Percentiles rank a stretch among this genome's conserved stretches.
phyloP scores from a whole-genome alignment of 768 basidiomycete species.

The Leccinum uliginosum region DNA sequence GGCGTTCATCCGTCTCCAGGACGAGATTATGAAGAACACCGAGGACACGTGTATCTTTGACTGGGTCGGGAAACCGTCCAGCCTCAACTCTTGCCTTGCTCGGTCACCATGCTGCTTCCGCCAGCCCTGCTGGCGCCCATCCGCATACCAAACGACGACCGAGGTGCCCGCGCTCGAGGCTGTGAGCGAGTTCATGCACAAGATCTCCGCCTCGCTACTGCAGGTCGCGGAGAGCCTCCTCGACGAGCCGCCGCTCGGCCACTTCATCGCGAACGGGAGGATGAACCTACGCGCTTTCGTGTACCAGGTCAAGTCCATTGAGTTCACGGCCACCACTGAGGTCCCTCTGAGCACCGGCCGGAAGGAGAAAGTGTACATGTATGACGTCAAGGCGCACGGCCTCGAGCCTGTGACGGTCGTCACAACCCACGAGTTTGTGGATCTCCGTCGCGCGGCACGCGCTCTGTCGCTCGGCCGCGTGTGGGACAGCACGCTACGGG shows the following conservation, averaged over 20 bases:
- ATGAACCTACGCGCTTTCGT: conserved; percentile 27
- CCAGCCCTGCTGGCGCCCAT: conserved; percentile 11
- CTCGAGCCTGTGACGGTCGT: conserved; percentile 15
- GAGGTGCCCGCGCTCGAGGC: conserved; percentile 8
- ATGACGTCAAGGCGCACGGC: conserved; percentile 18
- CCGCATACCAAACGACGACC: background rate
- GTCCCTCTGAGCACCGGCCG: background rate
- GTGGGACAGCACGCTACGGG: conserved; percentile 21
- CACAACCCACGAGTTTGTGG: conserved; percentile 10
- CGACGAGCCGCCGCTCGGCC: conserved; percentile 23
- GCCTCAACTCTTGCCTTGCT: conserved; percentile 25
- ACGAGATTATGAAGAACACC: conserved; percentile 25
- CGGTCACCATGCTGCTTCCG: conserved; percentile 21
- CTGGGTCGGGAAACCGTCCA: conserved; percentile 25
- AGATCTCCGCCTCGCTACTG: conserved; percentile 12
- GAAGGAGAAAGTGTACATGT: conserved; percentile 13
- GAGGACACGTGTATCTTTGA: conserved; percentile 26
- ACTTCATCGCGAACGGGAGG: conserved; percentile 28
- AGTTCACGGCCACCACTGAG: conserved; percentile 5
- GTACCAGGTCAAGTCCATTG: conserved; percentile 16
- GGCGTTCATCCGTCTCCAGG: conserved; percentile 24
- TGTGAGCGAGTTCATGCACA: conserved; percentile 14
- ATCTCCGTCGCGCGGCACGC: background rate
- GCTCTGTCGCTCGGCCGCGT: conserved; percentile 18
- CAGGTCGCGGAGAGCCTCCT: conserved; percentile 18